Evolutionary conservation across 1,284 basidiomycete species (phyloP).

Genomic region (Fomitopsis palustris): DNA sequence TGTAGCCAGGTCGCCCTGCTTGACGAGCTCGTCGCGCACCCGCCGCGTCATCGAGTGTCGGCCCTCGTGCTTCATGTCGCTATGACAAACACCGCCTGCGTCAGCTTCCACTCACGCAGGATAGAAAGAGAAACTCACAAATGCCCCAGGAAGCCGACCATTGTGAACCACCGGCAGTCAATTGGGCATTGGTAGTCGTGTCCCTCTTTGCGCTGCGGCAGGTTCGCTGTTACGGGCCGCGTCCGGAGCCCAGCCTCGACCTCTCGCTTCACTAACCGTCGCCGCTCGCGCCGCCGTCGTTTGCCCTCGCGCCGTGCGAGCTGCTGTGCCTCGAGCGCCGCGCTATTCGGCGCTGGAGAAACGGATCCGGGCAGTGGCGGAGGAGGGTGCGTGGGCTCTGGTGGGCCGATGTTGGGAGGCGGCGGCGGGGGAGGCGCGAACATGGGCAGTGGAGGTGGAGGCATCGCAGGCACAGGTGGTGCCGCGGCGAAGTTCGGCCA

Average conservation of each 20-base stretch:
- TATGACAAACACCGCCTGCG: neutral
- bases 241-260: neutral
- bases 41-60: neutral
- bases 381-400: neutral
- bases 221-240: neutral
- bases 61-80: constrained; percentile 1
- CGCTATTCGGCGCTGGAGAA: neutral
- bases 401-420: neutral
- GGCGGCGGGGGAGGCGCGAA: neutral
- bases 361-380: neutral
- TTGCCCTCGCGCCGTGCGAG: neutral
- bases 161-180: neutral
- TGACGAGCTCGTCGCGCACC: neutral
- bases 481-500: too few relatives aligned
- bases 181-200: neutral
- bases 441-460: neutral
- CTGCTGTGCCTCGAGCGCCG: neutral
- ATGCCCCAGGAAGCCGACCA: neutral
- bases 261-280: neutral
- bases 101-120: neutral
- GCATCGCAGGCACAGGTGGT: neutral
- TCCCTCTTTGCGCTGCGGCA: neutral
- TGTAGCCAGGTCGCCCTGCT: neutral
- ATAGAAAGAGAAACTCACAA: neutral
- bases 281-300: neutral